These are phyloP conservation scores for Solanum virginianum DNA, from an alignment of 257 asterid species.

Conservation along the genomic window DNA sequence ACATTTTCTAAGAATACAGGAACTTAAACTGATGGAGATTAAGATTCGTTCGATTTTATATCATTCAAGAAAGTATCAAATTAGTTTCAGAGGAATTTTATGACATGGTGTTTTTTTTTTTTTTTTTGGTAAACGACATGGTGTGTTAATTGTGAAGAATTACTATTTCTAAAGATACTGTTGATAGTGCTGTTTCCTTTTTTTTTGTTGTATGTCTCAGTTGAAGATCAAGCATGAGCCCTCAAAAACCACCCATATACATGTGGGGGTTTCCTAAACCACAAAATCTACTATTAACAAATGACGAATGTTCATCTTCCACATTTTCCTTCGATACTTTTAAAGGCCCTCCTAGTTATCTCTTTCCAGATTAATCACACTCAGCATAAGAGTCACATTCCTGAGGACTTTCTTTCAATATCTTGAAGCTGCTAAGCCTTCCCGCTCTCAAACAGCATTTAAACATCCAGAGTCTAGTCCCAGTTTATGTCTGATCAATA, in stretches of 20 bases:
- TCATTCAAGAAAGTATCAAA: not conserved
- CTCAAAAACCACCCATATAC: not conserved
- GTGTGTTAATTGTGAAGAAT: not conserved
- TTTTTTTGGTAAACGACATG: not conserved
- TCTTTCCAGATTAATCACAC: not conserved
- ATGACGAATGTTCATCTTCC: not conserved
- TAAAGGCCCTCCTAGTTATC: not conserved
- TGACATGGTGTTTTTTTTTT: not conserved
- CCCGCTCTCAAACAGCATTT: not conserved
- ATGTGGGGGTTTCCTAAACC: not conserved
- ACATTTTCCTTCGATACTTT: not conserved
- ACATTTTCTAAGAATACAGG: not conserved
- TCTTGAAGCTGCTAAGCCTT: not conserved
- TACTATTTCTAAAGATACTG: not conserved
- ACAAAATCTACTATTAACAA: not conserved
- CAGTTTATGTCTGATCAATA: not conserved
- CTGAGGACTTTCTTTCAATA: not conserved
- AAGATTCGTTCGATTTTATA: no score
- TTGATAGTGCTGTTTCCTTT: not conserved
- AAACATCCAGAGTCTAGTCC: not conserved
- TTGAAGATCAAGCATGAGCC: not conserved
- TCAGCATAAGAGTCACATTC: not conserved
- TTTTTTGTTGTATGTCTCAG: not conserved
- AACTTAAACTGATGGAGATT: no score
- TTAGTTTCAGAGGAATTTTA: not conserved